Evolutionary conservation across 805 yeast genomes (phyloP), one percentile per base, ranked within the genome.

Genomic region (Candida verbasci): DNA sequence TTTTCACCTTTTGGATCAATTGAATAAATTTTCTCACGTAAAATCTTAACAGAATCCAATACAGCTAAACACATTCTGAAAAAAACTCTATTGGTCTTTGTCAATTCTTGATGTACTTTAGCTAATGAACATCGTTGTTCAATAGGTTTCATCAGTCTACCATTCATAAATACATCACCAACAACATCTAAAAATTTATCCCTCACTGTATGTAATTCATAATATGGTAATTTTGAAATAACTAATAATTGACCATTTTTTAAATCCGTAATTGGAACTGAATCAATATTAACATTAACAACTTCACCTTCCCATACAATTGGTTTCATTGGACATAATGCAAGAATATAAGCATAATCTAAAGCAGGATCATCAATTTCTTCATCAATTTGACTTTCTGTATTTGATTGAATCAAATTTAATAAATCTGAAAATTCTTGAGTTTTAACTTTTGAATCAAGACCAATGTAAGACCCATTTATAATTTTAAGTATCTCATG

Each of bases 251-350:
- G 77, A 2, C 94, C 93, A 9, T 75, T 76, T 41, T 71, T 74
- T n/a, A 84, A 63, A 38, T 79, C 81, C 17, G 76, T 65, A 3
- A 72, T 59, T 0, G 80, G 75, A 3, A 73, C 61, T 3, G 58
- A 51, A 9, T 63, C 70, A 10, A 76, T 55, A 10, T 70, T 67
- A 5, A 85, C 55, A 29, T 78, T 73, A 25, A 80, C 70, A 44
- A 83, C 79, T 12, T 76, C 71, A 4, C 97, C 97, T 42, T 84
- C 88, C 97, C 97, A 91, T 33, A 85, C 77, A 58, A 89, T 73
- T 0, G 96, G 94, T 49, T 86, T 86, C 2, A 81, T 72, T 0
- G 95, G 88, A 48, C 86, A 80, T 4, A 89, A 58, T 0, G 86
- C 82, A 18, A 88, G 49, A 10, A 86, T 72, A 45, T 85, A 86